Evolutionary conservation across 257 asterid species (phyloP), one percentile per base, ranked within the genome.

Genomic region (Salvia miltiorrhiza): DNA sequence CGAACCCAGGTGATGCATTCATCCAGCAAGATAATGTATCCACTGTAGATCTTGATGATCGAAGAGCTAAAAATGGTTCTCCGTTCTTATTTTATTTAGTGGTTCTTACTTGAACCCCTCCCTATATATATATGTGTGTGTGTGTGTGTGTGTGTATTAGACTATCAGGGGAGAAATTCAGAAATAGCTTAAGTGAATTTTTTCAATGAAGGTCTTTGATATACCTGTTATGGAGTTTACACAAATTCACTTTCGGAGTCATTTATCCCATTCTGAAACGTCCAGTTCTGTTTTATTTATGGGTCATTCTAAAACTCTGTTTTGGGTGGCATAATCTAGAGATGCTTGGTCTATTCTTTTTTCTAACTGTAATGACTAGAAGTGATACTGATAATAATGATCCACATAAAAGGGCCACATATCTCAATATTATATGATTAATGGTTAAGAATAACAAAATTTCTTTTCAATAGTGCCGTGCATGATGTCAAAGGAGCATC

Each of bases 401-500:
- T 43, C 49, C 49, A 43, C 49, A 12, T 43, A 43, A 43, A 43
- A 43, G n/a, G 17, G 49, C 49, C 49, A 12, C 47, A 40, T 40
- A 41, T 41, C 13, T n/a, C 10, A 41, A 41, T 41, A 10, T 33
- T 0, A 33, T 33, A 7, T 33, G 7, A 33, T 33, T 7, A 33
- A 21, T 43, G 41, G 63, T 39, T 60, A 71, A 55, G 20, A 65
- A 17, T 24, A 37, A 54, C 50, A 21, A 39, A 41, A 32, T 64
- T 20, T 64, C 65, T 61, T 67, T 56, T 69, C 58, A 77, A 69
- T 83, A 88, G 95, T 80, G 86, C 71, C 55, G 65, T 69, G 65
- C 86, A 79, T 73, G 84, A 85, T 65, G 69, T 79, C 41, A 88
- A 83, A 82, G 92, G 85, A 56, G 72, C 86, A 33, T 83, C 97